Base-by-base conservation (phyloP, 202 grass and related monocot species). In the Musa balbisiana region DNA sequence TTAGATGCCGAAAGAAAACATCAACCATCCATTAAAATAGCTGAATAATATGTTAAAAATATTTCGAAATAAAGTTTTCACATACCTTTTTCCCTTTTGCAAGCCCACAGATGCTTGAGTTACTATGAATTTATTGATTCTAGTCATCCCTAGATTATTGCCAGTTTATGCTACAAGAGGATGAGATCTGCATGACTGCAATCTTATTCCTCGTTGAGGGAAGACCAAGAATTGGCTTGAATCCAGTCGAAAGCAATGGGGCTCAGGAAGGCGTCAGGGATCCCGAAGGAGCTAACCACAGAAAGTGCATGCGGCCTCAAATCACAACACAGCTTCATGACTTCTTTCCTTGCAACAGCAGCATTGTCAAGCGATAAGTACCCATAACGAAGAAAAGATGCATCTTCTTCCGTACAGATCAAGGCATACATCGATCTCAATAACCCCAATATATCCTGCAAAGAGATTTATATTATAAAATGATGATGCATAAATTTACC, bases 231-330 rank as follows among this genome's bases (percentile, higher is more conserved):
- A 76, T 98, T 98, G 55, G 94, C 85, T 52, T 86, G 81, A 69
- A 97, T 89, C 94, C 94, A 98, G 77, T 98, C 91, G 25, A 98
- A 98, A 70, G 94, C 94, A 80, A 98, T 87, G 59, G 94, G 94
- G 26, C 94, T 86, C 24, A 98, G 87, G 82, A 89, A 93, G 29
- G 94, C 82, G 77, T 91, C 88, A 26, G 94, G 94, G 33, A 98
- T 91, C 55, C 91, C 94, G 16, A 98, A 98, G 65, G 90, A 93
- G 58, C 72, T 89, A 43, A 89, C 91, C 53, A 98, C 66, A 77
- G 88, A 81, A 33, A 93, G 90, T 2, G 84, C 91, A 78, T 93
- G 90, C 11, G 90, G 90, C 69, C 88, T 91, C 22, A 93, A 54
- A 64, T 91, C 88, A 60, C 73, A 11, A 25, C 94, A 93, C 58